Evolutionary conservation across 2,329 filamentous ascomycete species (phyloP), one percentile per base, ranked within the genome.

Genomic region (Aspergillus eucalypticola): DNA sequence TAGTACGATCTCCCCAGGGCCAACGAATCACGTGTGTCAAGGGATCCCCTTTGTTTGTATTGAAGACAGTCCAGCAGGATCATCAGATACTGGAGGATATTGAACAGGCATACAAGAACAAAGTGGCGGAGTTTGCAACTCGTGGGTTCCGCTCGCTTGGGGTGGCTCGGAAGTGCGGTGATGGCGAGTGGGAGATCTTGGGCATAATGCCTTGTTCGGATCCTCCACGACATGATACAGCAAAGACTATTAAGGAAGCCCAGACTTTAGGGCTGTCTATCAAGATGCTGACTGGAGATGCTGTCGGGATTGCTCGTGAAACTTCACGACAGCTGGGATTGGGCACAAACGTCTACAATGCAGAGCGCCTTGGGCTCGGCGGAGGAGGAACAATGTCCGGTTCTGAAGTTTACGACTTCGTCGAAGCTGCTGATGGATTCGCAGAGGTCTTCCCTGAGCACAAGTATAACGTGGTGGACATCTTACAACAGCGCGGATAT

Each of bases 261-360:
- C 94, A 95, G 84, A 85, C 83, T 65, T 87, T 96, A 60, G 92
- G 92, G 83, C 84, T 96, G 63, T 92, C 90, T 68, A 92, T 96
- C 81, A 96, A 96, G 85, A 96, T 96, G 91, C 86, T 96, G 81
- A 96, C 92, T 80, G 92, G 92, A 85, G 92, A 96, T 75, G 91
- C 92, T 67, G 92, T 96, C 75, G 92, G 91, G 78, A 96, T 96
- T 76, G 92, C 92, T 70, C 89, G 90, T 82, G 92, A 96, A 80
- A 96, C 91, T 69, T 95, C 91, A 57, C 90, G 91, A 72, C 91
- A 95, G 80, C 89, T 96, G 67, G 91, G 92, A 82, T 88, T 96
- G 62, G 92, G 92, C 72, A 95, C 91, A 73, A 96, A 96, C 78
- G 88, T 96, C 71, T 96, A 96, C 84, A 95, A 96, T 73, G 91